Evolutionary conservation across 2,329 filamentous ascomycete genomes (phyloP).

Genomic region (Aspergillus terreus): DNA sequence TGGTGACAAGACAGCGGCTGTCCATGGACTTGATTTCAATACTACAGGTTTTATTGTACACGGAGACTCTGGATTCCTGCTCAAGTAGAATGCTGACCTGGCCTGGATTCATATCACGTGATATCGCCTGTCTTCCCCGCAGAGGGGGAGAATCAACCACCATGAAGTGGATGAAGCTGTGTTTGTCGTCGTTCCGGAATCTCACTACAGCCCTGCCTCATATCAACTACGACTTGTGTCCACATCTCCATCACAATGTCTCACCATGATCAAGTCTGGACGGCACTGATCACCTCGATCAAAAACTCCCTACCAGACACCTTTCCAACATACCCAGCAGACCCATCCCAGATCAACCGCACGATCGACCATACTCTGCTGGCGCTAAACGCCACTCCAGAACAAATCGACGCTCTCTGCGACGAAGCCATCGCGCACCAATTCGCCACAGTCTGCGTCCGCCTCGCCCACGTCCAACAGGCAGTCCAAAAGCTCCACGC

Average conservation of each 20-base stretch:
- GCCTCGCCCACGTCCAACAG: conserved; percentile 49
- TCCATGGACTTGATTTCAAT: too few species aligned
- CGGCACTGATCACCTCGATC: conserved; percentile 23
- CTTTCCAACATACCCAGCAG: conserved; percentile 20
- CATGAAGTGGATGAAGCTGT: too few species aligned
- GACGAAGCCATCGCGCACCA: conserved; percentile 48
- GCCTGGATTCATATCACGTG: conserved; percentile 2
- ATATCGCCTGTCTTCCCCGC: conserved; percentile 5
- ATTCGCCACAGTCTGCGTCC: conserved; percentile 54
- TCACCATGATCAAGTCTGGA: conserved; percentile 30
- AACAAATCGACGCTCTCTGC: conserved; percentile 53
- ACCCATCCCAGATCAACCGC: conserved; percentile 26
- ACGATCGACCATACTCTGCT: conserved; percentile 45
- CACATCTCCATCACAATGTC: conserved; percentile 18
- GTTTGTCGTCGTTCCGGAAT: too few species aligned
- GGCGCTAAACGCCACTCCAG: conserved; percentile 39
- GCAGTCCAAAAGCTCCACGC: conserved; percentile 45
- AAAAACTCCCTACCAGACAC: conserved; percentile 23
- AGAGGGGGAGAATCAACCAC: conserved; percentile 2
- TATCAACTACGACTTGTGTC: conserved; percentile 14
- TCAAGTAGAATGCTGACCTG: not conserved
- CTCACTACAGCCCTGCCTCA: not conserved
- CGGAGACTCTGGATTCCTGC: too few species aligned
- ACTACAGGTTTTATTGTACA: too few species aligned
- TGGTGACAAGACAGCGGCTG: not conserved